Percentiles rank a stretch among this genome's conserved stretches.
These are phyloP conservation scores for Podospora comata DNA, from an alignment of 495 filamentous ascomycete genomes.

Conservation along the genomic window DNA sequence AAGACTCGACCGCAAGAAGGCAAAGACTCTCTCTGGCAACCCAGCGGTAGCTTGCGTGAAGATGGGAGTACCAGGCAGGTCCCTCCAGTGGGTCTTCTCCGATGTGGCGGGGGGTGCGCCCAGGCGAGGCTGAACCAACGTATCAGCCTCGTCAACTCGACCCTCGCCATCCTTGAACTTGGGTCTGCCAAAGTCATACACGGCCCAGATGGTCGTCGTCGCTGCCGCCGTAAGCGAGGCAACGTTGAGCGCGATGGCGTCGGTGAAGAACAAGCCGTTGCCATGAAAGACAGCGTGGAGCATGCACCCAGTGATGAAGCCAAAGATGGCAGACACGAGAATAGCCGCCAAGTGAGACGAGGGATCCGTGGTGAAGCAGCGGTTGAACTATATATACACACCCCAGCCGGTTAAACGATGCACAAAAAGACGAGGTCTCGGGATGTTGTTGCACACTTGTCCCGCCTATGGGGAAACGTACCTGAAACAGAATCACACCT, in stretches of 20 bases:
- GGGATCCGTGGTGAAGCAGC: conserved; percentile 31
- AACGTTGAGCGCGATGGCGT: conserved; percentile 22
- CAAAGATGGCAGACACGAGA: conserved; percentile 23
- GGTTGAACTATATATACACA: conserved; percentile 25
- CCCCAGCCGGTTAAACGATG: conserved; percentile 2
- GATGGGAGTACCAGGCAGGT: conserved; percentile 7
- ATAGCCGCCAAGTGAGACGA: conserved; percentile 24
- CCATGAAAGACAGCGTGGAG: conserved; percentile 15
- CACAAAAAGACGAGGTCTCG: background rate
- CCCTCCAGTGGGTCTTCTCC: background rate
- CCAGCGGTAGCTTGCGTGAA: background rate
- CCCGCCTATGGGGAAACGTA: conserved; percentile 5
- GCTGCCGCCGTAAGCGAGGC: conserved; percentile 19
- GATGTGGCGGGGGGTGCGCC: background rate
- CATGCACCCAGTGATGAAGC: conserved; percentile 24
- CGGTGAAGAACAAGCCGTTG: conserved; percentile 13
- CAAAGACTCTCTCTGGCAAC: background rate
- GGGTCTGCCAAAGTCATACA: conserved; percentile 14
- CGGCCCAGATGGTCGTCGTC: conserved; percentile 24
- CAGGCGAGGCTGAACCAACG: conserved; percentile 10
- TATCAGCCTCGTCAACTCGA: background rate
- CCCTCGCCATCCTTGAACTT: background rate
- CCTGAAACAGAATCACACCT: conserved; percentile 29
- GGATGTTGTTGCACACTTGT: background rate
- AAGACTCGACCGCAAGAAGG: conserved; percentile 11